Percentiles rank a stretch among this genome's conserved stretches.
Conservation (phyloP, 768 basidiomycete genomes). For the Sistotremastrum niveocremeum region DNA sequence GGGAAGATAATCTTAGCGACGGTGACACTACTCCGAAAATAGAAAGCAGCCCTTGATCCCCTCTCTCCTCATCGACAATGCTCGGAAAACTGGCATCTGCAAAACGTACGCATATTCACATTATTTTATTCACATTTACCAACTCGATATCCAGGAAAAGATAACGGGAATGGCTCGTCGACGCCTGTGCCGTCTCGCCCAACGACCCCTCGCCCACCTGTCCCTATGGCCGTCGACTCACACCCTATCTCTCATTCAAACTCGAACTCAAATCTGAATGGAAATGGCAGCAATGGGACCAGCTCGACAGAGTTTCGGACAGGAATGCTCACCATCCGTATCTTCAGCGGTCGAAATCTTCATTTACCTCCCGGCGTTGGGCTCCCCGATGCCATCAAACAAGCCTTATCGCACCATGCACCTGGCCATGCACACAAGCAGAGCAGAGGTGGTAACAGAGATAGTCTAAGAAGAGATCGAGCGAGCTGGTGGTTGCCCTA, state of each 20-base stretch:
- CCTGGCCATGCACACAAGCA: conserved; percentile 44
- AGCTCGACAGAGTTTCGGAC: conserved; percentile 43
- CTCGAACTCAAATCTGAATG: conserved; percentile 2
- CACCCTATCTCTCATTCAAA: conserved; percentile 25
- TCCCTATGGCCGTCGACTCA: conserved; percentile 11
- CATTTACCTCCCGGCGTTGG: conserved; percentile 62
- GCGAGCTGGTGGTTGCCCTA: conserved; percentile 97
- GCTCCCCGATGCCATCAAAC: conserved; percentile 76
- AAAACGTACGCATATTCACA: conserved; percentile 1
- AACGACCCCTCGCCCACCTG: conserved; percentile 47
- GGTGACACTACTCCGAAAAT: too few species aligned
- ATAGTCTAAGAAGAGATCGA: conserved; percentile 85
- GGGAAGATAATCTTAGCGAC: too few species aligned
- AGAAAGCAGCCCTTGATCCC: conserved; percentile 7
- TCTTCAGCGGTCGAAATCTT: conserved; percentile 86
- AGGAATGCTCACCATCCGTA: conserved; percentile 90
- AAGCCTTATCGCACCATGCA: conserved; percentile 55
- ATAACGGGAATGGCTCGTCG: conserved; percentile 59
- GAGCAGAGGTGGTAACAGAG: conserved; percentile 34
- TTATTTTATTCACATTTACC: background rate
- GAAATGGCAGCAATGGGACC: background rate
- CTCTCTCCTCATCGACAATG: conserved; percentile 22
- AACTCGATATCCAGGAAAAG: conserved; percentile 45
- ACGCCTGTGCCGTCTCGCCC: conserved; percentile 75
- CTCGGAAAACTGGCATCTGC: conserved; percentile 42